These are phyloP conservation scores for Aspergillus ustus DNA, from an alignment of 2,329 filamentous ascomycete genomes.

Conservation along the genomic window DNA sequence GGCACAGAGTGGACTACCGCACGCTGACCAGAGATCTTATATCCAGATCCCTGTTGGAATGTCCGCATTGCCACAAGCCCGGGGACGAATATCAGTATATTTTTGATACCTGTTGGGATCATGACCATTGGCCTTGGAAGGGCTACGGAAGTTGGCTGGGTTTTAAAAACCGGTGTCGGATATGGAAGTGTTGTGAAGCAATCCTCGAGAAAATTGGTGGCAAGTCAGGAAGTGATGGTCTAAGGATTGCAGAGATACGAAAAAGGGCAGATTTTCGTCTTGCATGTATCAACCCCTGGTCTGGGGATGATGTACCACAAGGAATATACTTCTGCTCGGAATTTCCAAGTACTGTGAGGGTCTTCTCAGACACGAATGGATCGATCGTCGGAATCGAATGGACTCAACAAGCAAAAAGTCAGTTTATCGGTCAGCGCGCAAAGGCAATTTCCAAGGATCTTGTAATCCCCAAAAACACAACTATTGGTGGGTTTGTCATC, in stretches of 20 bases:
- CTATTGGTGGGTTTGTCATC: neutral
- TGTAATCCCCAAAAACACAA: neutral
- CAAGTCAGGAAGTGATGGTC: neutral
- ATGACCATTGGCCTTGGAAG: neutral
- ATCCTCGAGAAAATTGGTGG: conserved; percentile 2
- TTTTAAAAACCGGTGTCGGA: conserved; percentile 10
- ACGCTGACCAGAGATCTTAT: neutral
- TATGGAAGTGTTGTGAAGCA: conserved; percentile 13
- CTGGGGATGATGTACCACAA: neutral
- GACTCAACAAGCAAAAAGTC: neutral
- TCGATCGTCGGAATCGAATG: neutral
- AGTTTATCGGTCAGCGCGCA: neutral
- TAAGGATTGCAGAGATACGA: neutral
- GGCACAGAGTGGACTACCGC: neutral
- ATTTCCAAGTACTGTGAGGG: neutral
- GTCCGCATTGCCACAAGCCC: neutral
- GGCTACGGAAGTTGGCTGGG: neutral
- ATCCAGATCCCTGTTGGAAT: neutral
- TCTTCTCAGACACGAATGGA: neutral
- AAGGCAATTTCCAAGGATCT: neutral
- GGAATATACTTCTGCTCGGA: neutral
- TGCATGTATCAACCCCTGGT: neutral
- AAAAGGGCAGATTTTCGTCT: neutral
- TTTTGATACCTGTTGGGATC: neutral
- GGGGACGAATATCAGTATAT: neutral